Evolutionary conservation across 1,139 yeast species (phyloP), one percentile per base, ranked within the genome.

Genomic region (Debaryomyces nepalensis): DNA sequence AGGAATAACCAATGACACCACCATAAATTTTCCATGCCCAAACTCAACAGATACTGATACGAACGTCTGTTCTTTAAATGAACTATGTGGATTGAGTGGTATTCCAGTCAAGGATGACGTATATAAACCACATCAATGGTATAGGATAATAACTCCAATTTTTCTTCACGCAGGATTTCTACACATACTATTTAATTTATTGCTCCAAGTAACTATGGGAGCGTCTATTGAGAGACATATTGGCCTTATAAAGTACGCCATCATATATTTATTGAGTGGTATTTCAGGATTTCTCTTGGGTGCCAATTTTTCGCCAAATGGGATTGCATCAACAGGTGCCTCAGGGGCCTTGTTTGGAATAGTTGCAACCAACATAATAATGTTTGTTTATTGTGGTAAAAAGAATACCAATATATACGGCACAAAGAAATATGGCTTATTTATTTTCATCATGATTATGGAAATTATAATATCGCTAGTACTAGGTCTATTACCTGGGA

Each of bases 261-360:
- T 82, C 27, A 77, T 85, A 12, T 85, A 85, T 57, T 52, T 85
- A 47, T 66, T 76, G 5, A 67, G 84, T 49, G 93, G 93, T 1
- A 74, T 85, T 10, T 73, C 81, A 0, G 93, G 93, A 3, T 84
- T 83, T 52, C 55, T 85, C 16, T 67, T 85, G 39, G 91, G 93
- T 0, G 82, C 88, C 20, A 84, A 84, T 58, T 84, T 80, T 57
- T 76, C 89, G 2, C 88, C 90, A 0, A 71, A 73, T 41, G 91
- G 90, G 1, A 73, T 82, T 29, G 81, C 88, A 1, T 78, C 85
- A 12, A 79, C 86, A 0, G 93, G 93, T 2, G 88, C 89, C 2
- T 78, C 84, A n/a, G 93, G 93, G 2, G 75, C 89, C 1, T 63
- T 86, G 26, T 84, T 85, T 61, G 91, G 91, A 1, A 65, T 85